Conservation (phyloP, 2,329 filamentous ascomycete species). For the Teratosphaeria zuluensis region DNA sequence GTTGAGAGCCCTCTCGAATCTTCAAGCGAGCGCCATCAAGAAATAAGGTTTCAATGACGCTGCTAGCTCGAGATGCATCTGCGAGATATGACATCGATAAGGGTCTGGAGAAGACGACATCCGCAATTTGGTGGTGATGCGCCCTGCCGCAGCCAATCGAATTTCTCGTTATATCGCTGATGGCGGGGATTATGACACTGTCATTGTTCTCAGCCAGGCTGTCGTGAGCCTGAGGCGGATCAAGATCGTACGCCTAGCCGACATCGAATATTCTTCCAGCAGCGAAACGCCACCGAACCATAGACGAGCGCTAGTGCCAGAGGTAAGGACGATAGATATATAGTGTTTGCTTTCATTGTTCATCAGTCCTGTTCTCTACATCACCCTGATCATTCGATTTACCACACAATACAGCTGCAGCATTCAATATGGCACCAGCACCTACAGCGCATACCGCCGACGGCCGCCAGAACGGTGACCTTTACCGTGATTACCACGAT, state of each 20-base stretch:
- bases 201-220: not conserved
- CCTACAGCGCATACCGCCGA: slow-evolving; percentile 16
- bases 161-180: not conserved
- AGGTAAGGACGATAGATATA: not conserved
- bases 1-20: not conserved
- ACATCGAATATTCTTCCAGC: not conserved
- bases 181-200: not conserved
- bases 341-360: not conserved
- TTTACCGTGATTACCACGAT: slow-evolving; percentile 30
- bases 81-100: not conserved
- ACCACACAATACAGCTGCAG: not conserved
- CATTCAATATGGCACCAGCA: slow-evolving; percentile 15
- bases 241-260: not conserved
- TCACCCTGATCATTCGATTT: not conserved
- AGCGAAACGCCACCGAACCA: not conserved
- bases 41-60: not conserved
- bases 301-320: not conserved
- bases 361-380: not conserved
- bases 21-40: not conserved
- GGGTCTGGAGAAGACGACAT: not conserved
- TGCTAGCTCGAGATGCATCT: not conserved
- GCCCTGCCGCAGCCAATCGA: not conserved
- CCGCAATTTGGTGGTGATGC: not conserved
- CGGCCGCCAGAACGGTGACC: slow-evolving; percentile 26
- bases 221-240: not conserved